Evolutionary conservation across 306 rosid species (phyloP), one percentile per base, ranked within the genome.

Genomic region (Sindora glabra): DNA sequence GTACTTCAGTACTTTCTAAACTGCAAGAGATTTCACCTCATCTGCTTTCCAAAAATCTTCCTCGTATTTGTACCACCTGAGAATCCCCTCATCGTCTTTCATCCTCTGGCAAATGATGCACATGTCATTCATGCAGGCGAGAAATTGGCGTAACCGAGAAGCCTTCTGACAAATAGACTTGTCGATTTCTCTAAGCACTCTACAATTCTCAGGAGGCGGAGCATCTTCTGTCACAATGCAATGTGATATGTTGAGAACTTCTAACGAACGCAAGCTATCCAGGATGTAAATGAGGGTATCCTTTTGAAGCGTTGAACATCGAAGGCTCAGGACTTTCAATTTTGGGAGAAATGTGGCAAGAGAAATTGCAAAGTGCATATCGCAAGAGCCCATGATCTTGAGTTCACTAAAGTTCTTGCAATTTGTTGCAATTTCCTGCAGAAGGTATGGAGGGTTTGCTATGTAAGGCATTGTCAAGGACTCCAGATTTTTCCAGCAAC

Each of bases 31-130:
- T 57, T 62, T 63, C 45, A 82, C 78, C 77, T 84, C 96, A 26
- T 84, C 92, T 10, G 48, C 41, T 74, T 73, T 80, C 96, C 94
- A 84, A 14, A 73, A 72, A 62, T 85, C 79, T 59, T 87, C 87
- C 79, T 82, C 94, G 3, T 88, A 88, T 59, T 67, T 82, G 76
- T 88, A 88, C 96, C 96, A 88, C 87, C 96, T 88, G 63, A 88
- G 36, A 14, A 75, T 63, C 63, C 96, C 96, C 56, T 88, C 92
- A 15, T 88, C 87, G 10, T 40, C 53, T 69, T 68, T 78, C 3
- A 89, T 82, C 30, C 89, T 66, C 48, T 82, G 81, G 75, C 96
- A 87, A 87, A 84, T 87, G 55, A 76, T 37, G 51, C 96, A 84
- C 0, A 81, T 27, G 30, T 79, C 85, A 0, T 84, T 62, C 89